Evolutionary conservation across 139 green algal species (phyloP).

Genomic region (Coelastrella sp.): DNA sequence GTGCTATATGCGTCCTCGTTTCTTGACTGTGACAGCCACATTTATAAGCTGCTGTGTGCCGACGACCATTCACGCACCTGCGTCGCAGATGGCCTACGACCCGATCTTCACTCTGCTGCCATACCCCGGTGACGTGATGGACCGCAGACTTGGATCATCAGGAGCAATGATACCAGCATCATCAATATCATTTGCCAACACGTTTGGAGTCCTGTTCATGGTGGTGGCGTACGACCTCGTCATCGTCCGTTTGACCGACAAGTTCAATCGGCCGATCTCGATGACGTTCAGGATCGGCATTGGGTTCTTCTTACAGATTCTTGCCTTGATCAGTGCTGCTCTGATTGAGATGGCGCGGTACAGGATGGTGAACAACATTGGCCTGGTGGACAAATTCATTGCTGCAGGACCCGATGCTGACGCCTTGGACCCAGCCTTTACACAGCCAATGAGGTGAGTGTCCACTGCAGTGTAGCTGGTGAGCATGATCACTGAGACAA

Average conservation of each 20-base stretch:
- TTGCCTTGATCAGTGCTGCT: conserved; percentile 20
- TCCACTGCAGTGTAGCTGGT: too few species aligned
- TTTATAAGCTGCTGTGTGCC: not conserved
- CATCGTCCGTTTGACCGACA: conserved; percentile 34
- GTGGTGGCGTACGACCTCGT: conserved; percentile 53
- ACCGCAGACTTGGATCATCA: conserved; percentile 44
- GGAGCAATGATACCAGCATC: conserved; percentile 44
- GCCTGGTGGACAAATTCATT: conserved; percentile 18
- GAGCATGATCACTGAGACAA: too few species aligned
- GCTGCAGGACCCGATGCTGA: conserved; percentile 31
- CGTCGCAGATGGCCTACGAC: not conserved
- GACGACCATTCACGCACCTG: not conserved
- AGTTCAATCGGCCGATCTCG: conserved; percentile 15
- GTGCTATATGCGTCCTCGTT: not conserved
- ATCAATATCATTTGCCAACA: conserved; percentile 60
- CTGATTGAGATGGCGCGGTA: conserved; percentile 48
- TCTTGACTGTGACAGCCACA: not conserved
- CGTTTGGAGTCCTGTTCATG: conserved; percentile 56
- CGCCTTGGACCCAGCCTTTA: conserved; percentile 13
- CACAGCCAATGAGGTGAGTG: conserved; percentile 45
- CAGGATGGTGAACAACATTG: not conserved
- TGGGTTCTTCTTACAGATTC: conserved; percentile 39
- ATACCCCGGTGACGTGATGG: conserved; percentile 59
- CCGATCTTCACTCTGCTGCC: conserved; percentile 44
- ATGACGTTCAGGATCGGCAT: conserved; percentile 31